Evolutionary conservation across 129 eudicot genomes (phyloP).

Genomic region (Rutidosis leptorrhynchoides): DNA sequence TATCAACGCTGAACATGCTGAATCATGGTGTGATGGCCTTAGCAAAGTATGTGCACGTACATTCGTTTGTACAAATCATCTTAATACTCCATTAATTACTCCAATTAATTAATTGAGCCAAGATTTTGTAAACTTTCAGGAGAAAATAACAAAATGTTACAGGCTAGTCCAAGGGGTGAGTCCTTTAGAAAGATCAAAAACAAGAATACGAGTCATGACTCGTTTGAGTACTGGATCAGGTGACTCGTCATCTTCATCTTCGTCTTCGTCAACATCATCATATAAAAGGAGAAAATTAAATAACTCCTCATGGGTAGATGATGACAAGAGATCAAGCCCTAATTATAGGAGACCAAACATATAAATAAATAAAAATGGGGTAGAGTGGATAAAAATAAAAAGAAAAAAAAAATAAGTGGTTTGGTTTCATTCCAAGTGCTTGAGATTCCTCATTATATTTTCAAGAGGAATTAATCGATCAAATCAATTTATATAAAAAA

Average conservation of each 20-base stretch:
- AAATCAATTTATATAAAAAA: slow-evolving; percentile 34
- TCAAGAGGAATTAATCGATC: slow-evolving; percentile 43
- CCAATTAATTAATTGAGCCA: neutral
- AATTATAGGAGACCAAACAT: slow-evolving; percentile 27
- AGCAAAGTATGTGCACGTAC: slow-evolving; percentile 55
- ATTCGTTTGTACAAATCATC: neutral
- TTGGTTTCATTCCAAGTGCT: slow-evolving; percentile 36
- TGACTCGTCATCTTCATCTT: slow-evolving; percentile 55
- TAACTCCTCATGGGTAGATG: slow-evolving; percentile 62
- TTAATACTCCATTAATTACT: too few relatives aligned
- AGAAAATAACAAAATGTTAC: slow-evolving; percentile 57
- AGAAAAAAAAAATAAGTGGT: slow-evolving; percentile 14
- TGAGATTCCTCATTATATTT: slow-evolving; percentile 51
- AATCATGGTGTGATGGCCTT: slow-evolving; percentile 86
- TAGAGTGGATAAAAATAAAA: slow-evolving; percentile 3
- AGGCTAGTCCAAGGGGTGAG: slow-evolving; percentile 43
- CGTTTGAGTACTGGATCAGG: slow-evolving; percentile 41
- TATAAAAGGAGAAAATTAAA: slow-evolving; percentile 72
- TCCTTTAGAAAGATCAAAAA: slow-evolving; percentile 29
- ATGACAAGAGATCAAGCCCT: slow-evolving; percentile 55
- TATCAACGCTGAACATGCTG: slow-evolving; percentile 69
- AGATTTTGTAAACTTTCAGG: slow-evolving; percentile 35
- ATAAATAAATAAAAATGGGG: slow-evolving; percentile 25
- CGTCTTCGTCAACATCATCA: slow-evolving; percentile 52
- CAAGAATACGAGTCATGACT: slow-evolving; percentile 60